phyloP scores from a whole-genome alignment of 305 asterid species.

The Solanum hybrid region DNA sequence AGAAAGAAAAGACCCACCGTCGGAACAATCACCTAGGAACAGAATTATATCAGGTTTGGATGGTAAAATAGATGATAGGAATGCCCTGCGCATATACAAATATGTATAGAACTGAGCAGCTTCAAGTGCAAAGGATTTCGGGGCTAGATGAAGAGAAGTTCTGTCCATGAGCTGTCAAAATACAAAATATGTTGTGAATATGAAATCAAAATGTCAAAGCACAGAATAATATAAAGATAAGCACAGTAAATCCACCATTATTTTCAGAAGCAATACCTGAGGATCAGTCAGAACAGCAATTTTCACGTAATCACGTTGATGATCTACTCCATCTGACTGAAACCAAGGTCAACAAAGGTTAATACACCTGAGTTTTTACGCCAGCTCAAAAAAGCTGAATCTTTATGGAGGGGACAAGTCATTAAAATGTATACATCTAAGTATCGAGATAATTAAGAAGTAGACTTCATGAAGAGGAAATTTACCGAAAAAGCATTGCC shows the following conservation, averaged over 20 bases:
- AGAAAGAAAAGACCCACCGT: conserved; percentile 65
- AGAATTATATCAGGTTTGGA: conserved; percentile 71
- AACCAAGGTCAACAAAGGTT: background rate
- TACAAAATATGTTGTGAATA: background rate
- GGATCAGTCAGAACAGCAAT: conserved; percentile 85
- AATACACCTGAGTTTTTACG: background rate
- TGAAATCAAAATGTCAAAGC: background rate
- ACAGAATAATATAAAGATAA: background rate
- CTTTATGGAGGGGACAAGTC: background rate
- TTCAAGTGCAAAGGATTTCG: conserved; percentile 70
- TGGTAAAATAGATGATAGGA: conserved; percentile 70
- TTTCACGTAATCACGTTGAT: conserved; percentile 48
- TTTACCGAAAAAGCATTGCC: background rate
- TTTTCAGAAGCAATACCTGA: conserved; percentile 44
- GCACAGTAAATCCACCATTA: conserved; percentile 3
- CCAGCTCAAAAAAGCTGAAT: background rate
- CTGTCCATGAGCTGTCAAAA: conserved; percentile 80
- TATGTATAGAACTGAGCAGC: conserved; percentile 82
- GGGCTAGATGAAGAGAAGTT: conserved; percentile 73
- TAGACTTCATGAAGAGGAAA: background rate
- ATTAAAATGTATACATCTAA: background rate
- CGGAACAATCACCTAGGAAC: conserved; percentile 91
- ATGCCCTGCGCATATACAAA: conserved; percentile 88
- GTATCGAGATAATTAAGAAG: background rate
- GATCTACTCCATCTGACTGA: conserved; percentile 44